Percentiles rank a stretch among this genome's conserved stretches.
These are phyloP conservation scores for Solanum etuberosum DNA, from an alignment of 257 asterid species.

Conservation along the genomic window DNA sequence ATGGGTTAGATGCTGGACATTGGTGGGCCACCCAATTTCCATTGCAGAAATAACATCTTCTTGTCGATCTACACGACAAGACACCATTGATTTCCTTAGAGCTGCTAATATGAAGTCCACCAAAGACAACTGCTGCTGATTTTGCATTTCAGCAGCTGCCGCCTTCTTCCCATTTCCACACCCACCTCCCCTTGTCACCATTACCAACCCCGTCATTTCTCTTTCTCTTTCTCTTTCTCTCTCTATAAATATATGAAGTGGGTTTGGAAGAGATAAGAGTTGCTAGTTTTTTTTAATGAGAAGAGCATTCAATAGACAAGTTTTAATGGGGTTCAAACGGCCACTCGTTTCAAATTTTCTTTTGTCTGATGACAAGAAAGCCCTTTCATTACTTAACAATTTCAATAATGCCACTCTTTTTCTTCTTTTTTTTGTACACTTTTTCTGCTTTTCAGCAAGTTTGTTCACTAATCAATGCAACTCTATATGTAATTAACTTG, in stretches of 20 bases:
- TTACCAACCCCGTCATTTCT: conserved; percentile 56
- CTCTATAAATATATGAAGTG: neutral
- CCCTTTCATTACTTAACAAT: neutral
- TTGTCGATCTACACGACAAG: conserved; percentile 60
- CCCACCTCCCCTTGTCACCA: conserved; percentile 55
- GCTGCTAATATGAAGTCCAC: conserved; percentile 66
- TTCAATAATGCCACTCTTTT: neutral
- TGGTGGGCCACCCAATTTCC: conserved; percentile 97
- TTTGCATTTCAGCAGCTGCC: conserved; percentile 27
- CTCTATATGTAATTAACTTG: too few relatives aligned
- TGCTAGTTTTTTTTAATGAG: neutral
- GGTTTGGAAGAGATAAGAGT: neutral
- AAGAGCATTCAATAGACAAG: conserved; percentile 17
- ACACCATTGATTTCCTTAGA: conserved; percentile 80
- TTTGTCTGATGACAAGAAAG: neutral
- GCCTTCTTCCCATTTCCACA: conserved; percentile 22
- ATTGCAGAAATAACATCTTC: conserved; percentile 58
- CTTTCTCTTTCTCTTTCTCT: neutral
- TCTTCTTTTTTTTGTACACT: neutral
- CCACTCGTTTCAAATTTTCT: conserved; percentile 46
- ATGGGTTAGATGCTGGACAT: conserved; percentile 83
- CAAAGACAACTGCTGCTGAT: conserved; percentile 50
- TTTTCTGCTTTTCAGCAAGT: neutral
- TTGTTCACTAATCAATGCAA: neutral
- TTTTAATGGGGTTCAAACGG: conserved; percentile 56